Conservation (phyloP, 176 grass and related monocot species). For the Triticum urartu region DNA sequence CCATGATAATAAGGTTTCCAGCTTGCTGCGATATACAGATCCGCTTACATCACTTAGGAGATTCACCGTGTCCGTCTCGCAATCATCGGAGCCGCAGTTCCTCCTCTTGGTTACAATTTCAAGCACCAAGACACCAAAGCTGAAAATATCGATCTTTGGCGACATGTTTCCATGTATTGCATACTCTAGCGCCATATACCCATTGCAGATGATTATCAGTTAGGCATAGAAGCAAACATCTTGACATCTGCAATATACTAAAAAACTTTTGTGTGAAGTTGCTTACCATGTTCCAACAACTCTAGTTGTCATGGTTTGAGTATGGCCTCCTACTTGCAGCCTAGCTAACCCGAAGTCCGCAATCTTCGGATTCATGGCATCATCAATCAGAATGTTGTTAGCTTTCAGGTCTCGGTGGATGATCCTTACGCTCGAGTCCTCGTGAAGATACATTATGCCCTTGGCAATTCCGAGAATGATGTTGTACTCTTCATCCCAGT, state of each 20-base stretch:
- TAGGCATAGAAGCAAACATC: not conserved
- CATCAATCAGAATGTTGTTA: constrained; percentile 37
- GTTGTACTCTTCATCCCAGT: constrained; percentile 29
- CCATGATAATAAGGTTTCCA: not conserved
- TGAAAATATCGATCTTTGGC: constrained; percentile 49
- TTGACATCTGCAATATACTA: not conserved
- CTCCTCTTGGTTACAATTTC: constrained; percentile 49
- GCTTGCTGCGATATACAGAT: not conserved
- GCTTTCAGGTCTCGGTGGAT: constrained; percentile 50
- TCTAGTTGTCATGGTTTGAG: constrained; percentile 23
- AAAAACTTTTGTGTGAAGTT: not conserved
- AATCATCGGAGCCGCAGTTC: constrained; percentile 6
- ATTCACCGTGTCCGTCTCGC: not conserved
- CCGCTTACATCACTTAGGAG: constrained; percentile 42
- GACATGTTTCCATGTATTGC: constrained; percentile 30
- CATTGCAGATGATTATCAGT: constrained; percentile 17
- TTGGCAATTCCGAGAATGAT: constrained; percentile 45
- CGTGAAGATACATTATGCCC: constrained; percentile 49
- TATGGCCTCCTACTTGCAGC: constrained; percentile 23
- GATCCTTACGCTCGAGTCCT: constrained; percentile 48
- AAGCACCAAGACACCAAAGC: constrained; percentile 50
- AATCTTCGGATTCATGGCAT: constrained; percentile 42
- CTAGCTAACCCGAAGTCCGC: constrained; percentile 41
- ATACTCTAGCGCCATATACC: constrained; percentile 51
- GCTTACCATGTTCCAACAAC: constrained; percentile 48